Conservation (phyloP, 371 early-diverging fungal species). For the Amoeboaphelidium protococcarum region DNA sequence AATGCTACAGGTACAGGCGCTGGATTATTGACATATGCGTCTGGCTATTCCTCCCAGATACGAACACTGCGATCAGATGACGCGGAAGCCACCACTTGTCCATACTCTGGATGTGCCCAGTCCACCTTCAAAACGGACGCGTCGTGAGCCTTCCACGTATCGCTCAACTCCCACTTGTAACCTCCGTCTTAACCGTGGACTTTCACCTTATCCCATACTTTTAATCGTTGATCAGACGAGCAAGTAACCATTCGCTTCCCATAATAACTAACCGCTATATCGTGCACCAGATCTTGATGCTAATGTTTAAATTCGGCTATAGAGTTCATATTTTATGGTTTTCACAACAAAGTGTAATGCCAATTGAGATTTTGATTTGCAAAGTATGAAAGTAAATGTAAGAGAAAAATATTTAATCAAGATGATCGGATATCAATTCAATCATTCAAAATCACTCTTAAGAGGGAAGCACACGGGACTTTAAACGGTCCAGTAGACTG, state of each 20-base stretch:
- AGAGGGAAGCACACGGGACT: too few species aligned
- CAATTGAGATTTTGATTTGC: neutral
- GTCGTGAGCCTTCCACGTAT: conserved; percentile 74
- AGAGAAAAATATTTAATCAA: too few species aligned
- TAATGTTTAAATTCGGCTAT: conserved; percentile 9
- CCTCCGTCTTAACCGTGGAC: conserved; percentile 7
- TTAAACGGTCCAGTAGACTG: too few species aligned
- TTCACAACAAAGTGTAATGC: neutral
- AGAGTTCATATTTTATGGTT: neutral
- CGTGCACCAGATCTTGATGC: conserved; percentile 84
- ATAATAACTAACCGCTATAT: conserved; percentile 67
- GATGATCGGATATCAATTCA: too few species aligned
- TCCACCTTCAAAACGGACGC: conserved; percentile 47
- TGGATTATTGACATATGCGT: too few species aligned
- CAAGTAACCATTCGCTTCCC: conserved; percentile 62
- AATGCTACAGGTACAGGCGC: too few species aligned
- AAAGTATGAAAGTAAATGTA: too few species aligned
- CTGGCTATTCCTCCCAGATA: conserved; percentile 75
- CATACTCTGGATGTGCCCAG: conserved; percentile 85
- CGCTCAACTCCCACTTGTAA: conserved; percentile 49
- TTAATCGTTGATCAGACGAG: conserved; percentile 69
- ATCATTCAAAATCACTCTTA: too few species aligned
- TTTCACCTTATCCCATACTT: conserved; percentile 82
- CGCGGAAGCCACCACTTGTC: conserved; percentile 66
- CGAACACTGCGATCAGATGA: conserved; percentile 67